phyloP scores from a whole-genome alignment of 2,329 filamentous ascomycete genomes.

The Lachnellula subtilissima region DNA sequence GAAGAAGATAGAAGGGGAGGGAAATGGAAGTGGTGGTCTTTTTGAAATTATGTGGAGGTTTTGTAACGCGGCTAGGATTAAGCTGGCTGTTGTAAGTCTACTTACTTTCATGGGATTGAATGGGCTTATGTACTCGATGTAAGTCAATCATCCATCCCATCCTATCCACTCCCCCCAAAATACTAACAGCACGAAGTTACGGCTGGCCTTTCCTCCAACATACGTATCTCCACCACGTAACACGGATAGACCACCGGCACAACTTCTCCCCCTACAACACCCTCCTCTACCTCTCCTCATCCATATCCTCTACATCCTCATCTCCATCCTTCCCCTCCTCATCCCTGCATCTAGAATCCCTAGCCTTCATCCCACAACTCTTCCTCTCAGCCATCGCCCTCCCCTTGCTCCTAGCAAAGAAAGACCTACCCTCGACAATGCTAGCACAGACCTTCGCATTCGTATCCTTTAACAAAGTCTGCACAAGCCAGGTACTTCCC shows the following conservation, averaged over 20 bases:
- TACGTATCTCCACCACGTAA: conserved; percentile 89
- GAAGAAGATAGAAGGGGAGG: background rate
- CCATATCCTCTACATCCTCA: conserved; percentile 31
- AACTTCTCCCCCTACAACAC: conserved; percentile 98
- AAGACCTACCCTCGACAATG: conserved; percentile 77
- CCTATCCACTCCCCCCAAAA: background rate
- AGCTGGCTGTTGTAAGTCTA: conserved; percentile 60
- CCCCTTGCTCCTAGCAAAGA: conserved; percentile 71
- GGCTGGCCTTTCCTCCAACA: conserved; percentile 78
- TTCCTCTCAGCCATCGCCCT: conserved; percentile 73
- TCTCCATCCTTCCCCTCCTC: conserved; percentile 32
- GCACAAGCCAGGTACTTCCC: conserved; percentile 79
- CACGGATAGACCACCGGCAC: conserved; percentile 90
- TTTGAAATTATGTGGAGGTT: conserved; percentile 37
- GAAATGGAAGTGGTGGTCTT: conserved; percentile 19
- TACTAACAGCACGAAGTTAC: conserved; percentile 49
- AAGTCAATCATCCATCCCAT: conserved; percentile 33
- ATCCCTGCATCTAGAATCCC: conserved; percentile 57
- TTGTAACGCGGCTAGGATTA: conserved; percentile 49
- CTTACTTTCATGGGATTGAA: conserved; percentile 72
- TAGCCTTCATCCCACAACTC: conserved; percentile 87
- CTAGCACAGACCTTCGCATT: conserved; percentile 95
- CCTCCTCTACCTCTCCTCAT: conserved; percentile 80
- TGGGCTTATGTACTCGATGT: conserved; percentile 70
- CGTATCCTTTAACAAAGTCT: conserved; percentile 97